Base-by-base conservation (phyloP, 2,329 filamentous ascomycete genomes). In the Alternaria brassicicola region DNA sequence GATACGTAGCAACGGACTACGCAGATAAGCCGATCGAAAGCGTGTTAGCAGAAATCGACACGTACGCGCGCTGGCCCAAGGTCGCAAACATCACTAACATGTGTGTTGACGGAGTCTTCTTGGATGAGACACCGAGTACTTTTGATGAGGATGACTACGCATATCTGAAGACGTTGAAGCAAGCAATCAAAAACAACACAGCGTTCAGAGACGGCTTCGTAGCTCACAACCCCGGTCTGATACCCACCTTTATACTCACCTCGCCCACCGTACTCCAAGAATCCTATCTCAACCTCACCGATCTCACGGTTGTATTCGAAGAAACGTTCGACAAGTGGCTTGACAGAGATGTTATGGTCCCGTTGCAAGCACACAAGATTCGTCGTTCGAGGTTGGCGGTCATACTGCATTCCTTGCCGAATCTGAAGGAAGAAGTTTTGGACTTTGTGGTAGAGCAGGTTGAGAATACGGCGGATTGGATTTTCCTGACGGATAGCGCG, bases 1-100 rank as follows among this genome's bases (percentile, higher is more conserved):
- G 80, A 4, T 84, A 84, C 65, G 83, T 86, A 60, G 76, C 83
- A 19, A 82, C 81, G 8, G 81, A 81, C 12, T 86, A 85, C 62
- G 72, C 76, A 1, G 72, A 52, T 2, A 74, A 73, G 30, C 53
- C 61, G 21, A 58, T 75, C 19, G 62, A 68, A n/a, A 45, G 52
- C 9, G 67, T 75, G 2, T 33, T 72, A 6, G 59, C 69, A 36
- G 83, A 85, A 61, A 79, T 85, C 28, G 74, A 78, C 46, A 76
- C 73, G 5, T 85, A 85, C 58, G 78, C 78, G 6, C 76, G 71
- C 12, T 85, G 82, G 82, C 74, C 74, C 38, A 74, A 70, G 48
- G n/a, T 64, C 2, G 55, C 67, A 17, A 75, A 74, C 30, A 76
- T 78, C 49, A 70, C 74, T 2, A 73, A 74, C 35, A 69, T 84